Conservation (phyloP, 192 early-diverging fungal species). For the Podila clonocystis region DNA sequence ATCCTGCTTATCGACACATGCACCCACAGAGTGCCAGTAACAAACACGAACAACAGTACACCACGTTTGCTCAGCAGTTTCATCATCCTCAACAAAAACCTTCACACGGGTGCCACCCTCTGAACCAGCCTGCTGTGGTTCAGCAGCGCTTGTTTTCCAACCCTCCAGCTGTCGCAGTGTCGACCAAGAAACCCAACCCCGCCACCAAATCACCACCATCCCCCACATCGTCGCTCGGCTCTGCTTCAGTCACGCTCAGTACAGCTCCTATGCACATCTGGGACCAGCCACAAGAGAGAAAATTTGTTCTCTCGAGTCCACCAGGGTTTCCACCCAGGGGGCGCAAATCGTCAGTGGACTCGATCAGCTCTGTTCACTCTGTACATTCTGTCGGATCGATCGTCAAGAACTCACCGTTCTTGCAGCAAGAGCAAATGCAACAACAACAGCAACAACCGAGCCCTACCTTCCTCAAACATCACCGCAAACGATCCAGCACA, state of each 20-base stretch:
- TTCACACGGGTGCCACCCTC: conserved; percentile 12
- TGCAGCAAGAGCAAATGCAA: neutral
- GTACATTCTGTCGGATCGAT: neutral
- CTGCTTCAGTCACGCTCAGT: no score
- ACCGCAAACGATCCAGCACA: neutral
- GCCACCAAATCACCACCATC: no score
- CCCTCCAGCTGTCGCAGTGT: no score
- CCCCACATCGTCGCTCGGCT: no score
- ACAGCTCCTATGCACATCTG: no score
- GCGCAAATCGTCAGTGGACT: no score
- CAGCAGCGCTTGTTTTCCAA: neutral
- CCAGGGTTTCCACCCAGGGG: no score
- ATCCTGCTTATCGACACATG: no score
- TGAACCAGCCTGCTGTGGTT: conserved; percentile 10
- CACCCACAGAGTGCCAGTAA: neutral
- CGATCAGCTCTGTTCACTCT: neutral
- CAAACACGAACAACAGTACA: neutral
- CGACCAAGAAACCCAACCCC: no score
- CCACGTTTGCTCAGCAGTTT: neutral
- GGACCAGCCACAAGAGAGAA: neutral
- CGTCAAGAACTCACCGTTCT: no score
- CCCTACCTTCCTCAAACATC: neutral
- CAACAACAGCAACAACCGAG: conserved; percentile 9
- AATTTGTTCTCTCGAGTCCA: neutral
- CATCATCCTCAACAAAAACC: conserved; percentile 13